Percentiles rank a stretch among this genome's conserved stretches.
phyloP scores from a whole-genome alignment of 2,329 filamentous ascomycete genomes.

The Fusarium tricinctum region DNA sequence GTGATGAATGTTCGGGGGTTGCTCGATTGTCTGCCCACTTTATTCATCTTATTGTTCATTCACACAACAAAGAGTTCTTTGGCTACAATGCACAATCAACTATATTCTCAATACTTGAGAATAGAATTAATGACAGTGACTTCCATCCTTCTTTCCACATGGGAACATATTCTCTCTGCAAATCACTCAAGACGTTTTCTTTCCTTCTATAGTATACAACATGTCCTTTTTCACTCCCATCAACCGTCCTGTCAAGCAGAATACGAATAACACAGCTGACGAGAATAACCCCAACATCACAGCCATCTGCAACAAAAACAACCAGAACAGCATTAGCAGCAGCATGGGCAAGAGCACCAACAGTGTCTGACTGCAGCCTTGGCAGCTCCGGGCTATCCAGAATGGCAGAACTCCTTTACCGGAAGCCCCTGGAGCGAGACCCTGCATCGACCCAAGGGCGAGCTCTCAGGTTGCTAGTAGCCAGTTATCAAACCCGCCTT shows the following conservation, averaged over 20 bases:
- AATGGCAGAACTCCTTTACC: constrained; percentile 13
- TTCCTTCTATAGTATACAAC: not conserved
- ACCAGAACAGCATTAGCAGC: not conserved
- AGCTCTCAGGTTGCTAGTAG: accelerated
- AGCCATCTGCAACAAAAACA: not conserved
- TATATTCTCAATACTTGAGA: too few species aligned
- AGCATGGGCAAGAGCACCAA: not conserved
- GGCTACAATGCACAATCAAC: too few species aligned
- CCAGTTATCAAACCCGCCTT: not conserved
- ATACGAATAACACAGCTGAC: not conserved
- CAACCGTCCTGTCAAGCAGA: not conserved
- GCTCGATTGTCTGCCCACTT: too few species aligned
- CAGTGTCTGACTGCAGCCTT: not conserved
- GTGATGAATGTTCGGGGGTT: too few species aligned
- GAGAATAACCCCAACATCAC: not conserved
- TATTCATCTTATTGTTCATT: too few species aligned
- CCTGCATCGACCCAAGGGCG: not conserved
- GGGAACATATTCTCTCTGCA: not conserved
- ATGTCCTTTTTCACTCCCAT: not conserved
- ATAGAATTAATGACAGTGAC: not conserved
- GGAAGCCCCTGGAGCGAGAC: constrained; percentile 3
- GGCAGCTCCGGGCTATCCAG: constrained; percentile 14
- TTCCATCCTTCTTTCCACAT: not conserved
- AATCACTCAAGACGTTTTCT: not conserved
- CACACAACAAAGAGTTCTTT: too few species aligned